phyloP scores from a whole-genome alignment of 1,284 basidiomycete species.

The Stereum hirsutum region DNA sequence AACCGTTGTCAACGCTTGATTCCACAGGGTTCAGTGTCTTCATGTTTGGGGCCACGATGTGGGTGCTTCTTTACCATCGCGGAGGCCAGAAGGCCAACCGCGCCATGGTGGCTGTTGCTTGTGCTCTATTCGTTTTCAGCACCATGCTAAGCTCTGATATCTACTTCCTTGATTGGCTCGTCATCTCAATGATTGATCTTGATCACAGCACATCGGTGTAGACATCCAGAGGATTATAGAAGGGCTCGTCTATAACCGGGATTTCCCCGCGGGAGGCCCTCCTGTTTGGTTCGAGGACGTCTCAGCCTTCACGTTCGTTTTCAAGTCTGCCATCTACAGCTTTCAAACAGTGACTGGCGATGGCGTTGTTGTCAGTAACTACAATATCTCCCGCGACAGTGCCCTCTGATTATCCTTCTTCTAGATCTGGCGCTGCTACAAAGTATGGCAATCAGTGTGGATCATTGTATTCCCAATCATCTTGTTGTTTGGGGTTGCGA shows the following conservation, averaged over 20 bases:
- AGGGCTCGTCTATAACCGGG: conserved; percentile 13
- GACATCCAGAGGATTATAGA: conserved; percentile 14
- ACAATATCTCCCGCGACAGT: too few species aligned
- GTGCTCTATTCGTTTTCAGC: conserved; percentile 14
- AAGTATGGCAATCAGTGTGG: conserved; percentile 1
- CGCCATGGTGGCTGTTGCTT: conserved; percentile 9
- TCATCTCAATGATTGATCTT: not conserved
- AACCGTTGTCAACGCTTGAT: not conserved
- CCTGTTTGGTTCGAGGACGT: conserved; percentile 17
- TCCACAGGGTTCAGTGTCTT: conserved; percentile 16
- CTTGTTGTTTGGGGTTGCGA: conserved; percentile 16
- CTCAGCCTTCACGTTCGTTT: conserved; percentile 19
- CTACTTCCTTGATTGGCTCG: not conserved
- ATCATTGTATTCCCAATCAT: conserved; percentile 13
- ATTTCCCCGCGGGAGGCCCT: not conserved
- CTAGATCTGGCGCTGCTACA: conserved; percentile 17
- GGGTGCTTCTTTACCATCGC: conserved; percentile 17
- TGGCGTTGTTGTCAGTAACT: conserved; percentile 21
- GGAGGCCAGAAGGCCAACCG: conserved; percentile 12
- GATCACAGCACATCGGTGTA: conserved; percentile 15
- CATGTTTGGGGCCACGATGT: conserved; percentile 20
- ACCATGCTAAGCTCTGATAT: conserved; percentile 14
- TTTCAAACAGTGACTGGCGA: conserved; percentile 25
- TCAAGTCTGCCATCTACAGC: conserved; percentile 20
- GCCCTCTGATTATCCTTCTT: not conserved